Evolutionary conservation across 2,329 filamentous ascomycete genomes (phyloP), one percentile per base, ranked within the genome.

Genomic region (Hypoxylon sp.): DNA sequence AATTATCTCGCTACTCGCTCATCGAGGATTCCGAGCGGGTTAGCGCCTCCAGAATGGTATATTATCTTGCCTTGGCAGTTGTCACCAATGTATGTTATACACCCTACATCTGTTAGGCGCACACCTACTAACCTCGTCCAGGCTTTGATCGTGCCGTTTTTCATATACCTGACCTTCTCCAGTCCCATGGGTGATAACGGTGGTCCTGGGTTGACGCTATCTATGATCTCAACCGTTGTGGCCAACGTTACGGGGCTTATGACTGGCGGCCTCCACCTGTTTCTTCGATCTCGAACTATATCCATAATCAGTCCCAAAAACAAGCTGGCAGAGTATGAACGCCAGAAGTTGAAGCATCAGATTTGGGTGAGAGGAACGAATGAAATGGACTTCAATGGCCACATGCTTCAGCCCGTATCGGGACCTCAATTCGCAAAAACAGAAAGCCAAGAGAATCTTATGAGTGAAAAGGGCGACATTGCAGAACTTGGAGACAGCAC

Each of bases 41-140:
- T 64, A 84, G 88, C 35, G 90, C 90, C 3, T 92, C 90, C 6
- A 84, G 89, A 66, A 92, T 92, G 88, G 87, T 91, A 10, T 92
- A 91, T 76, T 92, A 90, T 75, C 81, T 91, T 69, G 78, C 85
- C 1, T 77, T 91, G 58, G 88, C 84, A 14, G 80, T 89, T 61
- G 78, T 87, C 54, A 88, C 85, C 61, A 88, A 85, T 76, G 90
- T 91, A 74, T 79, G 86, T 81, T 22, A 6, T 25, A 7, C 44
- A 10, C 37, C 5, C 5, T 17, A n/a, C 42, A 4, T 25, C 37
- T 53, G 17, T 17, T 2, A 48, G 27, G 20, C 17, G 22, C 22
- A 17, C 42, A 48, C 6, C 1, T 22, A 20, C 77, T 83, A 73
- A 83, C 67, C 11, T 8, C 25, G 4, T 1, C 3, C 33, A 90